Evolutionary conservation across 164 flowering plant genomes (phyloP), one percentile per base, ranked within the genome.

Genomic region (Aristolochia fimbriata): DNA sequence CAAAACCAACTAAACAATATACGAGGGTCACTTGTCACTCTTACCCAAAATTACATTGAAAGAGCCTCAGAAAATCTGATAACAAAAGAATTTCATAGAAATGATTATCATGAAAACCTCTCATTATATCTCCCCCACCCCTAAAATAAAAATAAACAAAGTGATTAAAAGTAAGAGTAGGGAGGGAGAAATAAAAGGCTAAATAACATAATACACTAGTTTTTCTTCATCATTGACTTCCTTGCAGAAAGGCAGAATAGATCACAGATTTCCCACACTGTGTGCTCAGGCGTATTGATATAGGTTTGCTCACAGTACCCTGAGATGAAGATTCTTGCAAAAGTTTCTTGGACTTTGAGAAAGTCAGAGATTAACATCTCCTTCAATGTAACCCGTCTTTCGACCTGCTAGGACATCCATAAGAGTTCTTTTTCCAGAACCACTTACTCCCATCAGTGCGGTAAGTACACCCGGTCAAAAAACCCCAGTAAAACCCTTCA

Each of bases 301-400:
- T 75, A 76, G 60, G 48, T 72, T 31, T 75, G 76, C 56, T 75
- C 78, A 58, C 78, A 75, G 50, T 75, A 75, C 41, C 78, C 78
- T 0, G 99, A 87, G 51, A n/a, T n/a, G n/a, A n/a, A 10, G 0
- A 94, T 83, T 78, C 99, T 85, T 3, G 99, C 99, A 74, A 94
- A 94, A 1, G 97, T 94, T 57, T 87, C 96, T 76, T 94, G 97
- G 47, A 66, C 77, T 70, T 91, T 91, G 11, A 87, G 90, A 71
- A 76, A 91, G 5, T 96, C 99, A 3, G 97, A 85, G 48, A 94
- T 94, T 78, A n/a, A 88, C 78, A 50, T 88, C 96, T 3, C 97
- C 99, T 79, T 94, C 96, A 49, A 87, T 77, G 73, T 88, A 75
- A 6, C 78, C 78, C 53, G 78, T 75, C 58, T 72, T 75, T 58